Evolutionary conservation across 306 rosid genomes (phyloP), one percentile per base, ranked within the genome.

Genomic region (Corylus heterophylla): DNA sequence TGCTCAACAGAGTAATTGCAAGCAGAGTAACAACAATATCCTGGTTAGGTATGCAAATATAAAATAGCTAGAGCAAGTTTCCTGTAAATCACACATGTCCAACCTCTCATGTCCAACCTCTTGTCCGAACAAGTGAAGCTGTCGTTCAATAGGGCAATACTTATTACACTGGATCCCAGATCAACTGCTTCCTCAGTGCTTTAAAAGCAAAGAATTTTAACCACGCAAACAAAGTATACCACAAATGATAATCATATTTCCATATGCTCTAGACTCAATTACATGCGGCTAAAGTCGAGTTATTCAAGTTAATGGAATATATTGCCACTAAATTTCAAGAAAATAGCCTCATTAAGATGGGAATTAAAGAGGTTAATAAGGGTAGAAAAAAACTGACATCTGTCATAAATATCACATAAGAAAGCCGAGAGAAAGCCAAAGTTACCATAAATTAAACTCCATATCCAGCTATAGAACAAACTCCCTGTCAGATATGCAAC

Each of bases 391-490:
- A 73, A 75, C 54, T 49, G 69, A 66, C 48, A 62, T 49, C 66
- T 61, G 49, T 8, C 54, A 73, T 75, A 80, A 83, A 72, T 78
- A 83, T 69, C 66, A 54, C 76, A 61, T 51, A 81, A 45, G 59
- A 70, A 22, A 83, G 80, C 61, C 54, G 64, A 81, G 59, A 54
- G 22, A 20, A 72, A 81, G 63, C 59, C 44, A 35, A 77, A 72
- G 76, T 54, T 81, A 73, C 8, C 51, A 75, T 73, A 44, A 80
- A 63, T 51, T 61, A 47, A 44, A 67, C 79, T 76, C 51, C 72
- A 59, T 81, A 50, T 45, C 56, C 69, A 59, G 72, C 78, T 73
- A 56, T 35, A 48, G 54, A 68, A 72, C 44, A 39, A 74, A 59
- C 78, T 61, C 69, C 62, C 61, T 73, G 56, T 73, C 48, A 52